phyloP scores from a whole-genome alignment of 495 filamentous ascomycete species.

The Daldinia childiae region DNA sequence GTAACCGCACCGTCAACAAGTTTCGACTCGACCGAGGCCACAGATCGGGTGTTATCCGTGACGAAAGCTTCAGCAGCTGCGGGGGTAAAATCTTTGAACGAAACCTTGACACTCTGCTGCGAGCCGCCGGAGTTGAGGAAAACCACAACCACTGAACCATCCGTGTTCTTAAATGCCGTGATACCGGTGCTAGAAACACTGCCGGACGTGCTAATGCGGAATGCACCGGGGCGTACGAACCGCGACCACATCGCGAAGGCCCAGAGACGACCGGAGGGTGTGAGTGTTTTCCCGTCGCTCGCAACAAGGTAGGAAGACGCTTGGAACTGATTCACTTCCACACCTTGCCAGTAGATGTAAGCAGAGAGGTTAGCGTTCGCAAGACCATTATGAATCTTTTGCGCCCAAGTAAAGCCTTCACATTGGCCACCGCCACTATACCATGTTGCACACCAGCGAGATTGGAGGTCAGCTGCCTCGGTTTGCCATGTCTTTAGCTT shows the following conservation, averaged over 20 bases:
- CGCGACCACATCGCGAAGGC: slow-evolving; percentile 60
- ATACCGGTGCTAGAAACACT: slow-evolving; percentile 48
- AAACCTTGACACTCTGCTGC: slow-evolving; percentile 40
- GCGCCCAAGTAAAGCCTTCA: slow-evolving; percentile 67
- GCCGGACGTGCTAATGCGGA: slow-evolving; percentile 52
- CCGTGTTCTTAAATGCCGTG: slow-evolving; percentile 59
- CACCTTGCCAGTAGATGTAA: slow-evolving; percentile 61
- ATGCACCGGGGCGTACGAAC: slow-evolving; percentile 59
- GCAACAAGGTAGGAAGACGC: slow-evolving; percentile 54
- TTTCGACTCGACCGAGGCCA: slow-evolving; percentile 19
- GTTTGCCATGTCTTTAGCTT: slow-evolving; percentile 59
- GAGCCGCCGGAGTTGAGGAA: slow-evolving; percentile 56
- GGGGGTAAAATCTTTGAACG: slow-evolving; percentile 41
- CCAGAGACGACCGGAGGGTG: slow-evolving; percentile 57
- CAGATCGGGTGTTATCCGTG: slow-evolving; percentile 44
- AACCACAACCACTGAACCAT: slow-evolving; percentile 56
- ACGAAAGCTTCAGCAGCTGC: slow-evolving; percentile 43
- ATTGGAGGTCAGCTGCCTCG: slow-evolving; percentile 57
- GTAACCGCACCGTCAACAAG: slow-evolving; percentile 34
- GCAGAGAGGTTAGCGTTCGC: slow-evolving; percentile 55
- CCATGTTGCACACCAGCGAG: slow-evolving; percentile 54
- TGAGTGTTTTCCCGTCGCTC: slow-evolving; percentile 47
- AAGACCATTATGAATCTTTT: slow-evolving; percentile 58
- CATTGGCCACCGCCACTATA: slow-evolving; percentile 55
- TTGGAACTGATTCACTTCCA: slow-evolving; percentile 47